Evolutionary conservation across 176 grass and related monocot genomes (phyloP).

Genomic region (Phyllostachys edulis): DNA sequence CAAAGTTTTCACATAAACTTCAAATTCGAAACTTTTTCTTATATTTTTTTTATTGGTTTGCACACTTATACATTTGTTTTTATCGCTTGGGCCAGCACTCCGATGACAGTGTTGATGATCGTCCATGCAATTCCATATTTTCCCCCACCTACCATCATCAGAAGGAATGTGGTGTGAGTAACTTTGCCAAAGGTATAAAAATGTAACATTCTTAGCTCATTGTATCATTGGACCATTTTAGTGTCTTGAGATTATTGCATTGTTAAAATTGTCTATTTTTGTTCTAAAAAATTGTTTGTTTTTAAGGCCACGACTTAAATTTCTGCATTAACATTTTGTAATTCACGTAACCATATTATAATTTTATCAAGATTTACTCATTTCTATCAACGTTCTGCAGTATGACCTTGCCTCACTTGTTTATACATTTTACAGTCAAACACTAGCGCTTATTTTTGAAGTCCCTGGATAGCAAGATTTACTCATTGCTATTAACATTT

Average conservation of each 20-base stretch:
- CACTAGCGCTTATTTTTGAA: background rate
- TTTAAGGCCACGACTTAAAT: background rate
- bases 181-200: slow-evolving; percentile 27
- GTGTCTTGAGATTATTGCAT: background rate
- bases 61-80: slow-evolving; percentile 3
- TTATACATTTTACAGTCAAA: background rate
- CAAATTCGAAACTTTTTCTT: background rate
- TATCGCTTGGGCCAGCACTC: slow-evolving; percentile 40
- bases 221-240: background rate
- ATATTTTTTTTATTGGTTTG: slow-evolving; percentile 18
- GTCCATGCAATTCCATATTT: slow-evolving; percentile 56
- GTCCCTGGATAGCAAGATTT: background rate
- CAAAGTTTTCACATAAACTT: background rate
- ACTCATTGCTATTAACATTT: background rate
- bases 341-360: background rate
- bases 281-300: background rate
- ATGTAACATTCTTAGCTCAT: background rate
- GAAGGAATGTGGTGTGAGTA: slow-evolving; percentile 46
- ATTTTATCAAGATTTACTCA: background rate
- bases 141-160: slow-evolving; percentile 82
- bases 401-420: background rate
- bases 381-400: background rate
- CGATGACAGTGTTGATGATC: slow-evolving; percentile 33
- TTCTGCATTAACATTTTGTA: background rate
- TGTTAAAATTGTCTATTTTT: background rate